Evolutionary conservation across 164 flowering plant genomes (phyloP).

Genomic region (Saururus chinensis): DNA sequence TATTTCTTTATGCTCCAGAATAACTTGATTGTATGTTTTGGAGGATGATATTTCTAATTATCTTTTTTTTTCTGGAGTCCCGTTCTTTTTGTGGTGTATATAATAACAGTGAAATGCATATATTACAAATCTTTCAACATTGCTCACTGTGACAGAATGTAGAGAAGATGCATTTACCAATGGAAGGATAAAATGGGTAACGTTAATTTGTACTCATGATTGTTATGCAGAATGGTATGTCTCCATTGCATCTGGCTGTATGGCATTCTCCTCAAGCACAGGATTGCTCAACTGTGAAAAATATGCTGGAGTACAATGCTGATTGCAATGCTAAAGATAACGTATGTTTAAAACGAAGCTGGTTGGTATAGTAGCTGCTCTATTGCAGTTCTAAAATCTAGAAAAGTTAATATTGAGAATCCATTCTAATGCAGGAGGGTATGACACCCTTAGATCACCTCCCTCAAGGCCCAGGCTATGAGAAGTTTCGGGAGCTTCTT

Average conservation of each 20-base stretch:
- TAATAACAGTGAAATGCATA: too few species aligned
- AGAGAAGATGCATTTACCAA: too few species aligned
- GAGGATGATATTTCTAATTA: background rate
- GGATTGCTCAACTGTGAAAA: conserved; percentile 59
- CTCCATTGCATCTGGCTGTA: conserved; percentile 96
- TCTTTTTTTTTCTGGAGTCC: too few species aligned
- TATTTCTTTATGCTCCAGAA: background rate
- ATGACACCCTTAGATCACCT: conserved; percentile 82
- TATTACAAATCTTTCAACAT: too few species aligned
- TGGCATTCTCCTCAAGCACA: conserved; percentile 75
- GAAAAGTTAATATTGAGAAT: background rate
- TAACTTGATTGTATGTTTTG: background rate
- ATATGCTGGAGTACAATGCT: conserved; percentile 73
- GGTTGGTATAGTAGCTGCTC: too few species aligned
- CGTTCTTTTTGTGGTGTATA: too few species aligned
- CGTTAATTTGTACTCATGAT: background rate
- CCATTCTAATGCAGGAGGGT: conserved; percentile 50
- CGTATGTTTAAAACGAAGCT: conserved; percentile 21
- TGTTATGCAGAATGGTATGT: conserved; percentile 89
- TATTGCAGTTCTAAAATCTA: background rate
- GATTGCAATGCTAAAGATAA: conserved; percentile 82
- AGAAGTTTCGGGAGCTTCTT: conserved; percentile 55
- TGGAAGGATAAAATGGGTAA: background rate
- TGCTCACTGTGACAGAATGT: too few species aligned
- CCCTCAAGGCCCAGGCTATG: conserved; percentile 63